Conservation (phyloP, 148 eudicot species). For the Camellia granthamiana region DNA sequence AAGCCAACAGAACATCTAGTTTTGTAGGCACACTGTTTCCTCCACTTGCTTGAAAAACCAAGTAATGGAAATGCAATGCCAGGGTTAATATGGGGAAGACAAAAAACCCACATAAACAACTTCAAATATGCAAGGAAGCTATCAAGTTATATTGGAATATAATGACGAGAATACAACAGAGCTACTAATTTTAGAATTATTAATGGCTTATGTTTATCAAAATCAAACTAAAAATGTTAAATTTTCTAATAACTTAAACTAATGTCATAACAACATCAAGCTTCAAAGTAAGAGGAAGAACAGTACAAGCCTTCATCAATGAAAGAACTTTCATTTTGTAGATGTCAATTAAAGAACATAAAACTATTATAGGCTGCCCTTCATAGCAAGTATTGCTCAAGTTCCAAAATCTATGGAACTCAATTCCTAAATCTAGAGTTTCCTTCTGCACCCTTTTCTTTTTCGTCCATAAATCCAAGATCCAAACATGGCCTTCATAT, state of each 20-base stretch:
- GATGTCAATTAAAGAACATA: not conserved
- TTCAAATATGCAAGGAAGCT: too few relatives aligned
- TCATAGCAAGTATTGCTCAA: not conserved
- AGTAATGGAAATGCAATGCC: not conserved
- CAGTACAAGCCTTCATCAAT: not conserved
- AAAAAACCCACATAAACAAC: not conserved
- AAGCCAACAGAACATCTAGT: not conserved
- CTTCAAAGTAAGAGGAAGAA: too few relatives aligned
- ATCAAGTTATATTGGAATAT: too few relatives aligned
- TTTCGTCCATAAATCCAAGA: too few relatives aligned
- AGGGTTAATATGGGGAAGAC: too few relatives aligned
- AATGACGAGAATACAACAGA: not conserved
- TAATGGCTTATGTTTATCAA: not conserved
- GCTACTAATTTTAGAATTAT: not conserved
- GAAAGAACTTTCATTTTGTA: not conserved
- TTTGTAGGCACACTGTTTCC: not conserved
- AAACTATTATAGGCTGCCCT: not conserved
- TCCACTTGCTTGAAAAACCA: not conserved
- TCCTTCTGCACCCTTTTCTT: not conserved
- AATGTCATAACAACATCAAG: too few relatives aligned
- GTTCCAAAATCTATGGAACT: constrained; percentile 1
- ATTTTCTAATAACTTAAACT: too few relatives aligned
- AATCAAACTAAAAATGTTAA: too few relatives aligned
- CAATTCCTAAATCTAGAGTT: not conserved
- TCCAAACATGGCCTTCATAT: not conserved